Conservation (phyloP, 805 yeast species). For the Zygotorulaspora florentina region DNA sequence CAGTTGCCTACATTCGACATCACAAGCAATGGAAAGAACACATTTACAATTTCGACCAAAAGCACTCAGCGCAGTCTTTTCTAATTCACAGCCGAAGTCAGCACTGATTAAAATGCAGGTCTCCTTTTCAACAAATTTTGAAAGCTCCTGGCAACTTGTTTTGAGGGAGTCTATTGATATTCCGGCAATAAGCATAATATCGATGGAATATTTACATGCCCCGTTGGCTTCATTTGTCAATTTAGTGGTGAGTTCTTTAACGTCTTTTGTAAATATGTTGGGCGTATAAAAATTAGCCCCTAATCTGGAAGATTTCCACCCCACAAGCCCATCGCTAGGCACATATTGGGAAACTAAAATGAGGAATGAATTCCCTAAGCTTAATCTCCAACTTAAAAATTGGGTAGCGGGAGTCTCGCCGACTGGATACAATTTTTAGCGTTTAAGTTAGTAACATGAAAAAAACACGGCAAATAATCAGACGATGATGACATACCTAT, state of each 20-base stretch:
- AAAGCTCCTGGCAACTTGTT: slow-evolving; percentile 18
- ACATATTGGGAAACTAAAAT: slow-evolving; percentile 29
- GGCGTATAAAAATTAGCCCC: slow-evolving; percentile 35
- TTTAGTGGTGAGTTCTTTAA: slow-evolving; percentile 16
- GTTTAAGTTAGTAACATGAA: slow-evolving; percentile 1
- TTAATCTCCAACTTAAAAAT: slow-evolving; percentile 34
- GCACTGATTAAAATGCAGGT: slow-evolving; percentile 28
- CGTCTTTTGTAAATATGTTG: slow-evolving; percentile 28
- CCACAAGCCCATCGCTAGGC: slow-evolving; percentile 32
- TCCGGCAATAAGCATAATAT: slow-evolving; percentile 27
- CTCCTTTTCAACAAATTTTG: slow-evolving; percentile 16
- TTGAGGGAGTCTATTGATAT: slow-evolving; percentile 26
- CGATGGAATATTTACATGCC: slow-evolving; percentile 22
- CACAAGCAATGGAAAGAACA: slow-evolving; percentile 27
- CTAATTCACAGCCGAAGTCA: slow-evolving; percentile 33
- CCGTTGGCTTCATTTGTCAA: slow-evolving; percentile 7
- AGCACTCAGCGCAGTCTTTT: slow-evolving; percentile 17
- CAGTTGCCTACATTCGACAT: slow-evolving; percentile 31
- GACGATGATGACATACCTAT: slow-evolving; percentile 14
- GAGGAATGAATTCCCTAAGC: slow-evolving; percentile 30
- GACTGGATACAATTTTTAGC: slow-evolving; percentile 10
- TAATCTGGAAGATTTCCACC: slow-evolving; percentile 33
- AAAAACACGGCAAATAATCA: neutral
- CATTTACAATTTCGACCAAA: slow-evolving; percentile 21
- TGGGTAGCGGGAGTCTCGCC: slow-evolving; percentile 35